Evolutionary conservation across 176 grass and related monocot species (phyloP).

Genomic region (Tillandsia leiboldiana): DNA sequence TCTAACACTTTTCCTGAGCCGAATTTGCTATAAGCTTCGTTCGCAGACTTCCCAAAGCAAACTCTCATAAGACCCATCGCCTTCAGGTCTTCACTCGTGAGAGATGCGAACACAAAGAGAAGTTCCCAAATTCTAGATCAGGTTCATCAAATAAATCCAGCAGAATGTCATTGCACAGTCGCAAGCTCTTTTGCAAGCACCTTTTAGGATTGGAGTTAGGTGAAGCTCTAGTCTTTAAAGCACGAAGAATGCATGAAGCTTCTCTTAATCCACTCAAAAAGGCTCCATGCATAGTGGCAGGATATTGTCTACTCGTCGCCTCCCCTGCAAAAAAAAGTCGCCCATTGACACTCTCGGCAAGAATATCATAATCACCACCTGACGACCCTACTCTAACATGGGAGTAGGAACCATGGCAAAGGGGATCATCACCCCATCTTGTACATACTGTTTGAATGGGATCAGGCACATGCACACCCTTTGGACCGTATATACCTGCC

Average conservation of each 20-base stretch:
- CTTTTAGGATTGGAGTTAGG: slow-evolving; percentile 35
- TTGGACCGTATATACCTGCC: slow-evolving; percentile 78
- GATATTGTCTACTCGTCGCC: slow-evolving; percentile 68
- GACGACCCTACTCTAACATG: slow-evolving; percentile 90
- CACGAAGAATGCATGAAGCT: slow-evolving; percentile 51
- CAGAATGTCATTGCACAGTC: slow-evolving; percentile 20
- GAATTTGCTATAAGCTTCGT: background rate
- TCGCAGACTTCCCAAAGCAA: slow-evolving; percentile 21
- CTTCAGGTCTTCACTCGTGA: slow-evolving; percentile 32
- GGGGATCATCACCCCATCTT: slow-evolving; percentile 79
- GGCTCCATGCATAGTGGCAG: slow-evolving; percentile 95
- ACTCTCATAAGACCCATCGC: slow-evolving; percentile 49
- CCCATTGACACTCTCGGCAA: slow-evolving; percentile 52
- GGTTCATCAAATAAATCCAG: slow-evolving; percentile 62
- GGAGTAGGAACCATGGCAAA: slow-evolving; percentile 80
- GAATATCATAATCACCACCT: slow-evolving; percentile 74
- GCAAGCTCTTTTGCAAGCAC: slow-evolving; percentile 38
- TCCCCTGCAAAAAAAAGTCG: slow-evolving; percentile 86
- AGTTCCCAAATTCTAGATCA: slow-evolving; percentile 63
- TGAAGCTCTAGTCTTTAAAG: slow-evolving; percentile 16
- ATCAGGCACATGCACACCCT: slow-evolving; percentile 71
- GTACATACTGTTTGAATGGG: slow-evolving; percentile 85
- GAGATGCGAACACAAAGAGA: slow-evolving; percentile 48
- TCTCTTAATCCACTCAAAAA: slow-evolving; percentile 88
- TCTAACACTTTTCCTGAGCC: slow-evolving; percentile 16